Conservation (phyloP, 2,329 filamentous ascomycete species). For the Aspergillus niger region DNA sequence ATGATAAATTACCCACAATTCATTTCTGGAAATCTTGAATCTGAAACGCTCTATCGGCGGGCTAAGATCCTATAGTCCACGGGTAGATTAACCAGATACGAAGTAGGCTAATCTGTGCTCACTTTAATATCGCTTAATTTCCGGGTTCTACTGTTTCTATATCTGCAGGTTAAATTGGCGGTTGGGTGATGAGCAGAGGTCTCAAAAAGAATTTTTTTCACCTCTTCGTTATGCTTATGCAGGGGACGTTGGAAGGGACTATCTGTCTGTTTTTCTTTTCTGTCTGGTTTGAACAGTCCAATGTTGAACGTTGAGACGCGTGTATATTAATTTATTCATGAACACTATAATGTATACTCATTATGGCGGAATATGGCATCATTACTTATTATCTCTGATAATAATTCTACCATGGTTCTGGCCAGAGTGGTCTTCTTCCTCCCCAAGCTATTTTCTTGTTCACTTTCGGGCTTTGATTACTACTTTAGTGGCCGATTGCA, state of each 20-base stretch:
- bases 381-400: neutral
- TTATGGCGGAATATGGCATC: conserved; percentile 7
- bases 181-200: no score
- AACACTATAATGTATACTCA: neutral
- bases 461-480: neutral
- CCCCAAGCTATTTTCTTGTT: neutral
- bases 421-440: neutral
- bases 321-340: neutral
- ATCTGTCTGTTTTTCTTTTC: no score
- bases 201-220: no score
- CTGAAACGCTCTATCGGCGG: neutral
- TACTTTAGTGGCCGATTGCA: neutral
- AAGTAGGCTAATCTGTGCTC: neutral
- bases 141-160: neutral
- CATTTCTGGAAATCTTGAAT: neutral
- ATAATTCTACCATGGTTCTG: neutral
- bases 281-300: no score
- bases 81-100: neutral
- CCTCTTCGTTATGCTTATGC: no score
- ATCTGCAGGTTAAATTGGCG: neutral
- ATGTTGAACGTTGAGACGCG: no score
- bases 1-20: neutral
- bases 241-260: no score
- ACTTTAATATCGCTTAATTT: conserved; percentile 6
- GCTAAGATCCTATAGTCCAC: conserved; percentile 2